These are phyloP conservation scores for Cryptococcus floricola DNA, from an alignment of 1,284 basidiomycete genomes.

Conservation along the genomic window DNA sequence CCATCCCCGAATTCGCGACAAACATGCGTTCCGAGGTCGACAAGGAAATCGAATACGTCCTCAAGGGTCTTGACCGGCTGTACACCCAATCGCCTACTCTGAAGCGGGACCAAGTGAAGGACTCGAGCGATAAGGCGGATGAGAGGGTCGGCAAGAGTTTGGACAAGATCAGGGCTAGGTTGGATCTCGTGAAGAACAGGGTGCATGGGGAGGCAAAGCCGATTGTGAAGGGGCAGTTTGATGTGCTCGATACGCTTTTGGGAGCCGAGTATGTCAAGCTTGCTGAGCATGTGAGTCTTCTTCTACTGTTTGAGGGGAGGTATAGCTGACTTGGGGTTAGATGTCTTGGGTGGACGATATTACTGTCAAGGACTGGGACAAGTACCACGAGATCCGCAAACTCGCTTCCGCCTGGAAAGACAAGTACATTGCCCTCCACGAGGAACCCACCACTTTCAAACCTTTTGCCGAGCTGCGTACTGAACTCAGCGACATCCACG, in stretches of 20 bases:
- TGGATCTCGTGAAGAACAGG: conserved; percentile 18
- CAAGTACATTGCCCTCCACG: conserved; percentile 27
- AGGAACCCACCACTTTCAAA: conserved; percentile 21
- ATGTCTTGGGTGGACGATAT: conserved; percentile 26
- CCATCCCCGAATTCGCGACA: conserved; percentile 21
- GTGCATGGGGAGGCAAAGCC: conserved; percentile 21
- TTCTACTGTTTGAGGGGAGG: not conserved
- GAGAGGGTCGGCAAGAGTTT: conserved; percentile 19
- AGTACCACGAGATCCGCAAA: conserved; percentile 33
- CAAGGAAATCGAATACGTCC: conserved; percentile 36
- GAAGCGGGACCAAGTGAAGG: conserved; percentile 33
- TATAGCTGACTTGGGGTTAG: conserved; percentile 8
- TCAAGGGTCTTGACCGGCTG: conserved; percentile 43
- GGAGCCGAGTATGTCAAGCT: conserved; percentile 31
- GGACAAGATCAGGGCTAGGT: conserved; percentile 19
- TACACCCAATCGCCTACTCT: conserved; percentile 35
- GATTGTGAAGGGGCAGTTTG: conserved; percentile 21
- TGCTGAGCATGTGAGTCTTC: conserved; percentile 27
- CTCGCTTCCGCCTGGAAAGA: conserved; percentile 27
- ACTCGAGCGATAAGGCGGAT: conserved; percentile 30
- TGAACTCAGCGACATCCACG: conserved; percentile 38
- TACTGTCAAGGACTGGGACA: conserved; percentile 36
- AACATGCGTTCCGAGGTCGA: conserved; percentile 28
- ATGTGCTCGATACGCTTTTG: conserved; percentile 26
- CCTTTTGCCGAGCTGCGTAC: conserved; percentile 24